A percentile compares a stretch with the other conserved stretches of the same genome.
Conservation (phyloP, 1,284 basidiomycete species). For the Exobasidium cylindrosporum region DNA sequence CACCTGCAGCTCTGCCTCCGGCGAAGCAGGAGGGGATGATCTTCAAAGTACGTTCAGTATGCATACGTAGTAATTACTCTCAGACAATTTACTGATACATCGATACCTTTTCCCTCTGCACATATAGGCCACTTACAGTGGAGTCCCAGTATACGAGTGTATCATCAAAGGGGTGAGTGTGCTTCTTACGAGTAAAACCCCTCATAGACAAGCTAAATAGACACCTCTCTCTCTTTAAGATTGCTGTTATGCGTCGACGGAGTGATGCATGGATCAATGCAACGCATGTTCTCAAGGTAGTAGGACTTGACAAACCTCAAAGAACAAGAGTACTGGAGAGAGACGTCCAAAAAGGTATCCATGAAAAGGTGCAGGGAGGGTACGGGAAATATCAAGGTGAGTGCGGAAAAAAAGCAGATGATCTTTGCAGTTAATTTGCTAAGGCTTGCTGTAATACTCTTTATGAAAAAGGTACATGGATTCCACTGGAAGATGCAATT, state of each 20-base stretch:
- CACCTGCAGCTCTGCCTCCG: constrained; percentile 1
- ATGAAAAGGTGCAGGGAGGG: constrained; percentile 98
- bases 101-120: not conserved
- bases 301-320: constrained; percentile 98
- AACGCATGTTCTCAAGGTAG: constrained; percentile 98
- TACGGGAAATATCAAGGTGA: constrained; percentile 99
- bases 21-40: constrained; percentile 22
- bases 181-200: no score
- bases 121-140: constrained; percentile 58
- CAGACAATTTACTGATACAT: no score
- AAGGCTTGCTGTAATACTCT: not conserved
- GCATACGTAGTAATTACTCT: no score
- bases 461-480: constrained; percentile 80
- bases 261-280: constrained; percentile 94
- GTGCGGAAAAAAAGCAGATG: constrained; percentile 30
- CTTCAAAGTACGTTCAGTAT: constrained; percentile 20
- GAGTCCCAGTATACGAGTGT: constrained; percentile 58
- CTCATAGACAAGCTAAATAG: no score
- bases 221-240: constrained; percentile 23
- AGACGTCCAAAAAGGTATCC: constrained; percentile 96
- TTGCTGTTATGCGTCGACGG: constrained; percentile 91
- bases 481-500: constrained; percentile 87
- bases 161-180: constrained; percentile 51
- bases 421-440: not conserved
- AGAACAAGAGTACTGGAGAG: constrained; percentile 93